Evolutionary conservation across 352 stramenopile genomes (phyloP).

Genomic region (Globisporangium cederbergense): DNA sequence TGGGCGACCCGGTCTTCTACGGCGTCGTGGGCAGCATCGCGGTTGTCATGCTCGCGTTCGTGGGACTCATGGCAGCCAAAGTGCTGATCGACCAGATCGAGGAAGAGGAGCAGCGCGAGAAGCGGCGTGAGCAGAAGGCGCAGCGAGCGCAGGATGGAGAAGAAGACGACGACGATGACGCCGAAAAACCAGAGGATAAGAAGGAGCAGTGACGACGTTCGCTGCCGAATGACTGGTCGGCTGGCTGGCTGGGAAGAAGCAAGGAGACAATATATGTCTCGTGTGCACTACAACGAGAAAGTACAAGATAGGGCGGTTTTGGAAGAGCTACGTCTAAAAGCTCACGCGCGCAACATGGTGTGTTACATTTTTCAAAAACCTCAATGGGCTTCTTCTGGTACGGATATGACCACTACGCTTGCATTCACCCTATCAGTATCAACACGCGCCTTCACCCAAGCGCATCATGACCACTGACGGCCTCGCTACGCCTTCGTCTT

Average conservation of each 20-base stretch:
- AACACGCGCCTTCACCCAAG: not conserved
- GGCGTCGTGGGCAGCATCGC: constrained; percentile 30
- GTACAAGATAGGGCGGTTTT: not conserved
- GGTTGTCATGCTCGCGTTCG: constrained; percentile 43
- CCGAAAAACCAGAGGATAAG: constrained; percentile 13
- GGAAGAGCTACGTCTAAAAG: not conserved
- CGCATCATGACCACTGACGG: not conserved
- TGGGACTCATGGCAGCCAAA: constrained; percentile 59
- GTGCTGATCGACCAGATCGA: constrained; percentile 58
- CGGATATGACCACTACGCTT: not conserved
- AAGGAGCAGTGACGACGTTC: constrained; percentile 16
- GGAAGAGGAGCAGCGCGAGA: constrained; percentile 34
- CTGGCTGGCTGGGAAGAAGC: too few relatives aligned
- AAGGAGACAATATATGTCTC: too few relatives aligned
- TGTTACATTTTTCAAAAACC: constrained; percentile 6
- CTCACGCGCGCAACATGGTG: constrained; percentile 2
- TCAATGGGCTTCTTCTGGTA: not conserved
- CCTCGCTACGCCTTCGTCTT: constrained; percentile 9
- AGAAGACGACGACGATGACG: constrained; percentile 9
- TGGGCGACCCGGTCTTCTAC: constrained; percentile 70
- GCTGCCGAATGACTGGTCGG: not conserved
- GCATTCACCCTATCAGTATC: not conserved
- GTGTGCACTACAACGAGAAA: not conserved
- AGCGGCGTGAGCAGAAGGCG: constrained; percentile 15
- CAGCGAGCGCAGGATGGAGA: constrained; percentile 24